These are phyloP conservation scores for Amphichorda felina DNA, from an alignment of 2,329 filamentous ascomycete genomes.

Conservation along the genomic window DNA sequence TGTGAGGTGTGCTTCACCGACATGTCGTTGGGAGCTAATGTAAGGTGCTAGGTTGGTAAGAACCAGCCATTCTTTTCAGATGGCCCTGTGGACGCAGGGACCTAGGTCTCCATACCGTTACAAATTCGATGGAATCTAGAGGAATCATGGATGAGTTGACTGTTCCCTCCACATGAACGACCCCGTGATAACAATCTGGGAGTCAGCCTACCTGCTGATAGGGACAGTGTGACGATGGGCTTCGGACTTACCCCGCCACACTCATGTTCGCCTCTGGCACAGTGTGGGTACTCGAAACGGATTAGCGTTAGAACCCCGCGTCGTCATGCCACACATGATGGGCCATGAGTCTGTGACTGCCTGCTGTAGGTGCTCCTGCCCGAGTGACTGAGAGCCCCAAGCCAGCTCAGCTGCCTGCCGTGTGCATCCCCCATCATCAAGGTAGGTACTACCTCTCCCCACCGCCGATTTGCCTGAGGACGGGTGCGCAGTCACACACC, in stretches of 20 bases:
- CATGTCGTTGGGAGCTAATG: no score
- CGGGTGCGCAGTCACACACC: conserved; percentile 1
- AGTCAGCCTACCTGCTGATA: conserved; percentile 1
- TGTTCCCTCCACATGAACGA: background rate
- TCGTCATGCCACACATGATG: conserved; percentile 2
- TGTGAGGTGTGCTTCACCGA: no score
- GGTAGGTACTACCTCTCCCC: no score
- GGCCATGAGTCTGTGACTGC: background rate
- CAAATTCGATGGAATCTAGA: no score
- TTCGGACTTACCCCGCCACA: background rate
- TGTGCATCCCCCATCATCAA: no score
- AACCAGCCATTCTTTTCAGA: no score
- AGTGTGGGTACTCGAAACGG: conserved; percentile 1
- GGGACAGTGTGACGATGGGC: background rate
- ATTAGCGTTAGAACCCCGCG: conserved; percentile 3
- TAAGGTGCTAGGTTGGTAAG: no score
- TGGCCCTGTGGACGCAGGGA: no score
- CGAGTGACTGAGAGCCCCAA: conserved; percentile 1
- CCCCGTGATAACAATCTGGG: background rate
- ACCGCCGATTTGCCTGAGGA: background rate
- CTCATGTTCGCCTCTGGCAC: background rate
- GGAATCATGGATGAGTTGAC: no score
- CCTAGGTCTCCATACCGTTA: no score
- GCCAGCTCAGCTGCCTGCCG: no score
- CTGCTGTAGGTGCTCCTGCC: background rate